Conservation (phyloP, 176 grass and related monocot species). For the Stipa capillata region DNA sequence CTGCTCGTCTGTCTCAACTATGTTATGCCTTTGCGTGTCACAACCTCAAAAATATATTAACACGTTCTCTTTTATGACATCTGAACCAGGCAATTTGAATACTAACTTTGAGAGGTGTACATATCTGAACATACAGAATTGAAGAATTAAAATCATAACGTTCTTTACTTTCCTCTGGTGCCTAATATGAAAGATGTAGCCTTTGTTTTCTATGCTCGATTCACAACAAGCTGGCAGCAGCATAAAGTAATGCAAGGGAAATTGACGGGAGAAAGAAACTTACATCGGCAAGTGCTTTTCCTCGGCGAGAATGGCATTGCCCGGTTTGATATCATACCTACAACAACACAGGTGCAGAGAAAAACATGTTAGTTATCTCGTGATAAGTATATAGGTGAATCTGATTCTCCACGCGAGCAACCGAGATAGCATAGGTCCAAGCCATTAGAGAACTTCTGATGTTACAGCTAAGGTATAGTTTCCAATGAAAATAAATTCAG, state of each 20-base stretch:
- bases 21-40: background rate
- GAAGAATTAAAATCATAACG: background rate
- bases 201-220: background rate
- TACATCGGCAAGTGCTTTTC: constrained; percentile 81
- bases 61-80: background rate
- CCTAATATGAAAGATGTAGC: background rate
- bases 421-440: background rate
- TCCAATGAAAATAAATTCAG: background rate
- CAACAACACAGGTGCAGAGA: background rate
- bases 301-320: constrained; percentile 76
- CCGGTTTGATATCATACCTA: constrained; percentile 63
- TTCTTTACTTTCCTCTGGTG: background rate
- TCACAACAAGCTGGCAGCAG: background rate
- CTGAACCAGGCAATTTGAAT: background rate
- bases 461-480: background rate
- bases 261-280: background rate
- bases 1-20: background rate
- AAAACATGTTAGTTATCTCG: background rate
- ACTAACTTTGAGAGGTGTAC: background rate
- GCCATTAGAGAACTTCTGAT: background rate
- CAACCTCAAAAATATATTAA: background rate
- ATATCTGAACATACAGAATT: background rate
- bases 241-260: background rate
- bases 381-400: background rate
- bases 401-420: background rate